These are phyloP conservation scores for Eutrema heterophyllum DNA, from an alignment of 345 rosid genomes.

Conservation along the genomic window DNA sequence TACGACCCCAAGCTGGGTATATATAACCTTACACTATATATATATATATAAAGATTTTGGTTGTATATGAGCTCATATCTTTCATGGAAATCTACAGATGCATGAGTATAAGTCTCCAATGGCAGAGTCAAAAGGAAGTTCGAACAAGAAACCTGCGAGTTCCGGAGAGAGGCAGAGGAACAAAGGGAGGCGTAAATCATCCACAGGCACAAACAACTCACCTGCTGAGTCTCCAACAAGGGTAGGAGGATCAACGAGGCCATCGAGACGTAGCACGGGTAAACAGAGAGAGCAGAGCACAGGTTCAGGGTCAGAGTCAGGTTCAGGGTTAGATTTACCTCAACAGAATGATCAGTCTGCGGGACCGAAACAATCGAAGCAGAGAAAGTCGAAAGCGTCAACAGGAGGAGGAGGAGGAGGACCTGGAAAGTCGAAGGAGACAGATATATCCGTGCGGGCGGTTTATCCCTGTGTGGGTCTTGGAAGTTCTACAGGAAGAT, in stretches of 20 bases:
- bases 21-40: background rate
- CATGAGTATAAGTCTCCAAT: constrained; percentile 42
- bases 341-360: background rate
- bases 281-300: constrained; percentile 26
- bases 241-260: constrained; percentile 26
- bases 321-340: constrained; percentile 17
- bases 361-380: constrained; percentile 6
- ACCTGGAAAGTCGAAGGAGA: constrained; percentile 9
- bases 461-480: constrained; percentile 22
- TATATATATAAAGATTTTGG: background rate
- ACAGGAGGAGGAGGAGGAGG: background rate
- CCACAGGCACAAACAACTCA: constrained; percentile 24
- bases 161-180: constrained; percentile 15
- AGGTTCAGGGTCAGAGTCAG: constrained; percentile 20
- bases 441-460: constrained; percentile 9
- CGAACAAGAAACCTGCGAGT: constrained; percentile 22
- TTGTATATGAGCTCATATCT: constrained; percentile 45
- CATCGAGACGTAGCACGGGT: constrained; percentile 22
- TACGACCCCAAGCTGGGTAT: constrained; percentile 65
- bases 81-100: constrained; percentile 42
- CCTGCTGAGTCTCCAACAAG: constrained; percentile 28
- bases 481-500: constrained; percentile 28
- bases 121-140: constrained; percentile 14
- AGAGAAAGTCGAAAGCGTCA: constrained; percentile 3
- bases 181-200: constrained; percentile 31